Base-by-base conservation (phyloP, 495 filamentous ascomycete genomes). In the Lepidopterella palustris region DNA sequence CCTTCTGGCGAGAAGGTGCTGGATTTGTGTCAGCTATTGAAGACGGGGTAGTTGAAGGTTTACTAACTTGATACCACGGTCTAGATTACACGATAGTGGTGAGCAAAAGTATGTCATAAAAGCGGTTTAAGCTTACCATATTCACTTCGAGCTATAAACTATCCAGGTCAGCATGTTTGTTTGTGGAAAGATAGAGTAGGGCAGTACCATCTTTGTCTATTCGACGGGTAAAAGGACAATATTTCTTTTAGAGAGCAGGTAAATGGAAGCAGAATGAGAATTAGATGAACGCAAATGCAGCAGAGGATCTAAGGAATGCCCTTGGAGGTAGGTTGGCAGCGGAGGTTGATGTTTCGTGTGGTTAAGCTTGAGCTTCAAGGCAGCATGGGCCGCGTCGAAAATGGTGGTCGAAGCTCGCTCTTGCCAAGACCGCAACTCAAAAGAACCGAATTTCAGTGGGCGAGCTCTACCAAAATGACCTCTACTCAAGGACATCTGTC, bases 1-100 rank as follows among this genome's bases (percentile, higher is more conserved):
- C 93, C 93, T 82, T 98, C 93, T 50, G 93, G 93, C 65, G 93
- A 98, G 87, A 98, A 98, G 82, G 93, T 98, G 82, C 92, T 97
- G 73, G 15, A 56, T 39, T 62, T 25, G 64, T 52, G 67, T 73
- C 49, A 67, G 47, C 45, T 50, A 57, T 47, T 13, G 45, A 47
- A 15, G 8, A 31, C 39, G 15, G 59, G 27, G 26, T 24, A 53
- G 25, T 45, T 51, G 54, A 56, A 48, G 50, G 45, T 28, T 54
- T 55, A 74, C 85, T 64, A 86, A 97, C 92, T 97, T 98, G 84
- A 97, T 96, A 71, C 93, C 95, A 76, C 95, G 95, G 79, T 98
- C 93, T 98, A 67, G 55, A 42, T 24, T 15, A 42, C 20, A 21
- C 3, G 10, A 27, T 49, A 50, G 59, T 27, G 54, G 57, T 53